Evolutionary conservation across 2,329 filamentous ascomycete species (phyloP), one percentile per base, ranked within the genome.

Genomic region (Chaetothyriales sp.): DNA sequence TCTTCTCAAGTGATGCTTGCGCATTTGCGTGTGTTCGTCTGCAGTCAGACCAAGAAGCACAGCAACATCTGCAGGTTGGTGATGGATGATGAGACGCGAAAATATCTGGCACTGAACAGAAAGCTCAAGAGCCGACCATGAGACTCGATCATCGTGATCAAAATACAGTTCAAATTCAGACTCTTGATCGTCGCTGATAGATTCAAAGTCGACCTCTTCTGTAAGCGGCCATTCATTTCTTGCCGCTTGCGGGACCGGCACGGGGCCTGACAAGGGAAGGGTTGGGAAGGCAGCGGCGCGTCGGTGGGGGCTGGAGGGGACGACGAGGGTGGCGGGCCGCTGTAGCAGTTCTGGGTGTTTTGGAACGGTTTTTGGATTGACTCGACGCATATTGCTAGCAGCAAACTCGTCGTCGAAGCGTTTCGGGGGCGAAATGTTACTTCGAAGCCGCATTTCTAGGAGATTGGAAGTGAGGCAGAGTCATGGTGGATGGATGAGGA

Each of bases 241-340:
- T 5, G 19, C 18, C 10, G 9, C 43, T 45, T 1, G 10, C 43
- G 18, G 15, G 10, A 12, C 12, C n/a, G 25, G 19, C 25, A 22
- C 8, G 8, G 9, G 19, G 15, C 8, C 18, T 7, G 26, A 50
- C 46, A 56, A 47, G 43, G 53, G 53, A 18, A 69, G 50, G 6
- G 65, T 70, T 19, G 70, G 70, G 50, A 72, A 72, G 5, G 63
- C 65, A 32, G 69, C 69, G 44, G 68, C 65, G 43, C 64, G 65
- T 15, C 65, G 56, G 44, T 65, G 59, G 8, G 69, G 67, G 54
- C 70, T 60, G 51, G 62, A 72, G 18, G 54, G 46, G 43, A 57
- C 44, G 19, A 51, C 22, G 15, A 52, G 46, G 43, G 55, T 42
- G 19, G 50, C 22, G 15, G 48, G 46, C 3, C 32, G 43, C 46